Evolutionary conservation across 352 stramenopile species (phyloP).

Genomic region (Phytophthora podocarpi): DNA sequence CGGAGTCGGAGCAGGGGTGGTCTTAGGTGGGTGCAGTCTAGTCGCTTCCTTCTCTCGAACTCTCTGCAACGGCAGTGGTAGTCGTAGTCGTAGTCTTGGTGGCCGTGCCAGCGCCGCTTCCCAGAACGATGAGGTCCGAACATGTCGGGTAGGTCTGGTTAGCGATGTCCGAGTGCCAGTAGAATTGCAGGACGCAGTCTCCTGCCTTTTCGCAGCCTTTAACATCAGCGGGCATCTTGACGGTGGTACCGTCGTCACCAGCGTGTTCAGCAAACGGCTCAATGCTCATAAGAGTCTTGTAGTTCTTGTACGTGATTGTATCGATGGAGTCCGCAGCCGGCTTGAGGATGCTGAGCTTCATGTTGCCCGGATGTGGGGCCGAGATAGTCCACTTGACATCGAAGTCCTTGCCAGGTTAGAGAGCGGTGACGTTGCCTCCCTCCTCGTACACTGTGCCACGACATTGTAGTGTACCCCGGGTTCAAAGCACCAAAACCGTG

Average conservation of each 20-base stretch:
- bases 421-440: constrained; percentile 36
- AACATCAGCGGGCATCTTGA: constrained; percentile 45
- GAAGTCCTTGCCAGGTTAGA: constrained; percentile 28
- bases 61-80: constrained; percentile 37
- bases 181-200: constrained; percentile 46
- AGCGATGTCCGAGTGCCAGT: constrained; percentile 46
- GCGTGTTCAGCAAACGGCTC: constrained; percentile 49
- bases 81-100: too few species aligned
- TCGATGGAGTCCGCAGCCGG: constrained; percentile 39
- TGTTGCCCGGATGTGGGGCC: constrained; percentile 56
- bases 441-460: constrained; percentile 44
- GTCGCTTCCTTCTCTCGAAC: neutral
- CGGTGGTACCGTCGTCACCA: constrained; percentile 30
- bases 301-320: constrained; percentile 53
- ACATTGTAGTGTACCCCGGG: too few species aligned
- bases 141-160: constrained; percentile 47
- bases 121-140: constrained; percentile 38
- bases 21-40: constrained; percentile 1
- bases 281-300: constrained; percentile 36
- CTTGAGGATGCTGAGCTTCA: constrained; percentile 61
- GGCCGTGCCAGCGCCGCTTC: constrained; percentile 17
- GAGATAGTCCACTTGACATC: constrained; percentile 52
- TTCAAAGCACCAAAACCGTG: too few species aligned
- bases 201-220: constrained; percentile 40
- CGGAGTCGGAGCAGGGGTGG: neutral